These are phyloP conservation scores for Synchytrium microbalum DNA, from an alignment of 371 early-diverging fungal genomes.

Conservation along the genomic window DNA sequence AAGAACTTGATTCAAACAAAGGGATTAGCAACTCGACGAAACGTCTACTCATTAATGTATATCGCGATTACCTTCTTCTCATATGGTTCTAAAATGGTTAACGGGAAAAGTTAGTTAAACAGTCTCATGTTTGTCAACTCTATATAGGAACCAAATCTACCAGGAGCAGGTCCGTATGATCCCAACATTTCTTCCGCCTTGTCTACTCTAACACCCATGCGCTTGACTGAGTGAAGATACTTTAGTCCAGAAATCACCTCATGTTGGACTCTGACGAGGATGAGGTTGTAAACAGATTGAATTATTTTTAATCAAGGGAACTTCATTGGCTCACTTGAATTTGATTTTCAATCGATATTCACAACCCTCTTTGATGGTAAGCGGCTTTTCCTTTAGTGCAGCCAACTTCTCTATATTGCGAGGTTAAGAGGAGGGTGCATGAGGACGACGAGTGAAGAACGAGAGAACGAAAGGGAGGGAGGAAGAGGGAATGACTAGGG, in stretches of 20 bases:
- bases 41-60: constrained; percentile 1
- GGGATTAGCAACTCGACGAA: no score
- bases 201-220: constrained; percentile 80
- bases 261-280: constrained; percentile 66
- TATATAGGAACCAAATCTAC: constrained; percentile 4
- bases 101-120: neutral
- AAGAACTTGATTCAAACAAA: no score
- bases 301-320: neutral
- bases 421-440: constrained; percentile 4
- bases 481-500: no score
- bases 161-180: constrained; percentile 75
- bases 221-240: constrained; percentile 88
- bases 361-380: constrained; percentile 92
- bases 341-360: constrained; percentile 88
- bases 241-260: constrained; percentile 92
- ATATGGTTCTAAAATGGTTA: constrained; percentile 41
- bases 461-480: no score
- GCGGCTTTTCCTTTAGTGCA: constrained; percentile 54
- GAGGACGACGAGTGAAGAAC: no score
- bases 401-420: constrained; percentile 38
- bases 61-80: constrained; percentile 54
- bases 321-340: constrained; percentile 52
- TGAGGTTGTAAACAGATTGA: neutral
- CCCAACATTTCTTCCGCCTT: constrained; percentile 91
- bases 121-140: neutral